Evolutionary conservation across 179 eudicot genomes (phyloP).

Genomic region (Nepenthes alata): DNA sequence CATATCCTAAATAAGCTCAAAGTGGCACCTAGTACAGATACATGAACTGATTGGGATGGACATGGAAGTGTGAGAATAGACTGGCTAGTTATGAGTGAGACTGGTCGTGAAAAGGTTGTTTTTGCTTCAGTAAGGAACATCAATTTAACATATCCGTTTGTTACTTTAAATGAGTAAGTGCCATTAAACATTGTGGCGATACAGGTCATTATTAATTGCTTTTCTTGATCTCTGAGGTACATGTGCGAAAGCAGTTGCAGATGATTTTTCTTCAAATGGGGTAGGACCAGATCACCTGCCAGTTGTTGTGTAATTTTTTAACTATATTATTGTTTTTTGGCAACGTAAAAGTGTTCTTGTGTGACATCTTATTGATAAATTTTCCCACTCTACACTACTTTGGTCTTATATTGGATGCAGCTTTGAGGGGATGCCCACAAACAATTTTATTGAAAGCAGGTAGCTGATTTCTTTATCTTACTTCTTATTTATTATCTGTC

Average conservation of each 20-base stretch:
- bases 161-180: too few relatives aligned
- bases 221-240: conserved; percentile 6
- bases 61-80: too few relatives aligned
- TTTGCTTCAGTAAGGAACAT: too few relatives aligned
- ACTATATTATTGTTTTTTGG: not conserved
- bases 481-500: not conserved
- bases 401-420: conserved; percentile 26
- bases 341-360: not conserved
- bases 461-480: conserved; percentile 11
- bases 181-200: too few relatives aligned
- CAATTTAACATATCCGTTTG: too few relatives aligned
- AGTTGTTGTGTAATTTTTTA: not conserved
- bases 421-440: conserved; percentile 97
- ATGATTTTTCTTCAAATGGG: conserved; percentile 91
- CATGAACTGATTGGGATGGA: too few relatives aligned
- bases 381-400: not conserved
- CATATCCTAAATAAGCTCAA: too few relatives aligned
- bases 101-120: too few relatives aligned
- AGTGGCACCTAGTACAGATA: too few relatives aligned
- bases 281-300: conserved; percentile 22
- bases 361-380: not conserved
- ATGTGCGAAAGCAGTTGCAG: conserved; percentile 76
- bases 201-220: too few relatives aligned
- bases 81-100: too few relatives aligned
- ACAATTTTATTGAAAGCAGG: conserved; percentile 96